phyloP scores from a whole-genome alignment of 208 protist genomes.

The Acanthamoeba castellanii region DNA sequence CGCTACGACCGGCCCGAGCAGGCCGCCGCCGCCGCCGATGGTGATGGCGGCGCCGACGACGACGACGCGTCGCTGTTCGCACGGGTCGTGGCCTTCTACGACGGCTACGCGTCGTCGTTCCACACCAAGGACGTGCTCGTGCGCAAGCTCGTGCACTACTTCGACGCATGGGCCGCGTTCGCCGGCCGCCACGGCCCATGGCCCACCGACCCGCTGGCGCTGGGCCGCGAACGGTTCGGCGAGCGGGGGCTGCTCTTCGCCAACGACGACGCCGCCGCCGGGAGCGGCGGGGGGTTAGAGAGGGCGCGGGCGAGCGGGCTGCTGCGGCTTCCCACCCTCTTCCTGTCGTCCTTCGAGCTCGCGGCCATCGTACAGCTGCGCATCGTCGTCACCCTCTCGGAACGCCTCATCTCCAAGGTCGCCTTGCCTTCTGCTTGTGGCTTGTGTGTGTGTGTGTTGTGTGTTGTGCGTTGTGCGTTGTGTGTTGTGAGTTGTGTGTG shows the following conservation, averaged over 20 bases:
- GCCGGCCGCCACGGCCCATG: neutral
- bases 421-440: neutral
- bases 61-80: neutral
- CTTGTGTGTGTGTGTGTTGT: neutral
- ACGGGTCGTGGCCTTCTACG: neutral
- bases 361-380: conserved; percentile 27
- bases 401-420: neutral
- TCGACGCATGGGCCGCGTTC: neutral
- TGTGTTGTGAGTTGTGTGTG: too few relatives aligned
- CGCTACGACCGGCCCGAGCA: neutral
- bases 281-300: too few relatives aligned
- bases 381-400: conserved; percentile 20
- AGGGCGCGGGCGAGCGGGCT: neutral
- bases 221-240: neutral
- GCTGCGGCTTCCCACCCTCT: conserved; percentile 28
- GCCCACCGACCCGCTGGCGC: neutral
- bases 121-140: conserved; percentile 65
- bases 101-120: conserved; percentile 54
- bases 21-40: neutral
- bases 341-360: neutral
- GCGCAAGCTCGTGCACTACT: neutral
- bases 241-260: neutral
- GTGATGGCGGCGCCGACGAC: neutral
- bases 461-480: neutral
- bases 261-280: neutral